Evolutionary conservation across 139 green algal species (phyloP).

Genomic region (Medakamo hakoo): DNA sequence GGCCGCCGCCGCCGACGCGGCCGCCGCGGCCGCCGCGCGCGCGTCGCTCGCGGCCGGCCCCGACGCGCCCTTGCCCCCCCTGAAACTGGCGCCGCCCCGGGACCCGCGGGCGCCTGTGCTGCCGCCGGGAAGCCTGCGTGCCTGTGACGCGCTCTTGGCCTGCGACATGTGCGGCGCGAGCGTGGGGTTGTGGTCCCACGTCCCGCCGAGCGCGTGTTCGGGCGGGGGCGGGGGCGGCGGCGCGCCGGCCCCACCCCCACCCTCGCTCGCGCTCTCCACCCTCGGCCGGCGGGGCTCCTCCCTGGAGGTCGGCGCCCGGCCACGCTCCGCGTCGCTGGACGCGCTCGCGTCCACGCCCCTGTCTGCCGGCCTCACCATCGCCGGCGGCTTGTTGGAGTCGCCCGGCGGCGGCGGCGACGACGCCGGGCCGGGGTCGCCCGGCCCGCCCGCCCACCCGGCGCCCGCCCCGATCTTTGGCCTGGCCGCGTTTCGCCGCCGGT

Average conservation of each 20-base stretch:
- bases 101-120: not conserved
- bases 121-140: not conserved
- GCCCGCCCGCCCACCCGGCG: not conserved
- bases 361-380: not conserved
- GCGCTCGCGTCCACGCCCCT: not conserved
- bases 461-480: not conserved
- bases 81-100: not conserved
- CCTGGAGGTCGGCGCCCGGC: too few species aligned
- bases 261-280: too few species aligned
- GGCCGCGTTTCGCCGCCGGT: slow-evolving; percentile 3
- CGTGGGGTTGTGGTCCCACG: slow-evolving; percentile 25
- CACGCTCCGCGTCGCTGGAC: not conserved
- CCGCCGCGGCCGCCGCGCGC: too few species aligned
- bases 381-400: not conserved
- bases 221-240: not conserved
- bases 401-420: too few species aligned
- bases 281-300: too few species aligned
- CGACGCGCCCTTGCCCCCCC: too few species aligned
- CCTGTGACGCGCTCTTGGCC: slow-evolving; percentile 14
- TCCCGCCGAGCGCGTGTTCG: slow-evolving; percentile 11
- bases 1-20: not conserved
- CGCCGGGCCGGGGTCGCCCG: not conserved
- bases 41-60: too few species aligned
- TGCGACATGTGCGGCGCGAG: slow-evolving; percentile 27
- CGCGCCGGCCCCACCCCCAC: not conserved